Evolutionary conservation across 2,329 filamentous ascomycete species (phyloP), one percentile per base, ranked within the genome.

Genomic region (Fusarium succisae): DNA sequence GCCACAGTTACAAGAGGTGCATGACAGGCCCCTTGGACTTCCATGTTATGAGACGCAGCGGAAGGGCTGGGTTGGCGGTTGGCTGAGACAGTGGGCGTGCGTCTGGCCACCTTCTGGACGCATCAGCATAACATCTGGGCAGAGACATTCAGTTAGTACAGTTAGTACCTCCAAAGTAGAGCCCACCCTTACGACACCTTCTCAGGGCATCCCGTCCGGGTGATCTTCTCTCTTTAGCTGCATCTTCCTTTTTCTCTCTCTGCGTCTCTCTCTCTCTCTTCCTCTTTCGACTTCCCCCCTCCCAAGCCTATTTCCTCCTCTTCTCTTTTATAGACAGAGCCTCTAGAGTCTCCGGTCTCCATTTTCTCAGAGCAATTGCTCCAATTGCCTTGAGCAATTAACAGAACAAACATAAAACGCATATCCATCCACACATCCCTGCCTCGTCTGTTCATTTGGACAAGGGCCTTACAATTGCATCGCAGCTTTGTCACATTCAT

Each of bases 1-100:
- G 56, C 59, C 63, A 75, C 68, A 75, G 68, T 74, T 68, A 74
- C 72, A 74, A 75, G 72, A 74, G 69, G 54, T 63, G 60, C 51
- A 63, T 65, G 63, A 62, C 50, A 53, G 45, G 62, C 62, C 41
- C 30, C 30, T 30, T 70, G 58, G 59, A 35, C 66, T 74, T 39
- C 45, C 26, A 48, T 48, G 70, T 24, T 63, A 66, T 71, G 70
- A 74, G 71, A 71, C 66, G 45, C 58, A 60, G 17, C 47, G 55
- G 59, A 43, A 72, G 44, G 59, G 53, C 44, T 72, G 37, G 59
- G 53, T 48, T 72, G 67, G 72, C 63, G 59, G 59, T 48, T 75
- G 71, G 72, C 63, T 74, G 56, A 66, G 72, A 69, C 68, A 62
- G 32, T 58, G 43, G 55, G 28, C 51, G 26, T 37, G 17, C 20